A percentile compares a stretch with the other conserved stretches of the same genome.
These are phyloP conservation scores for Ceratobasidium sp. DNA, from an alignment of 1,284 basidiomycete species.

Conservation along the genomic window DNA sequence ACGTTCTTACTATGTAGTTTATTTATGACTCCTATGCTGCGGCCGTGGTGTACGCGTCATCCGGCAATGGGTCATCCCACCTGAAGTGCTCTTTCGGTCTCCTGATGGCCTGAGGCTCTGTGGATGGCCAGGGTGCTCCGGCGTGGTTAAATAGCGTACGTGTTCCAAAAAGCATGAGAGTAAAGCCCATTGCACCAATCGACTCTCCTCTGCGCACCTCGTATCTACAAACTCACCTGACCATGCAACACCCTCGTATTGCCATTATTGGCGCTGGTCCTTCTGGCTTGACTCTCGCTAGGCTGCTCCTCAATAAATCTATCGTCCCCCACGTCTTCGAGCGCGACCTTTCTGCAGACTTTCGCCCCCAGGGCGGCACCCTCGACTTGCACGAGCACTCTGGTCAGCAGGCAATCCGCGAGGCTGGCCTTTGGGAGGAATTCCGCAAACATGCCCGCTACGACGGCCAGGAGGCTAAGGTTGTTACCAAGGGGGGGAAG, in stretches of 20 bases:
- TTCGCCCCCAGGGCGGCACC: constrained; percentile 58
- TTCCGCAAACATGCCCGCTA: constrained; percentile 53
- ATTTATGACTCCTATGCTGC: no score
- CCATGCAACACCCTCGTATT: constrained; percentile 43
- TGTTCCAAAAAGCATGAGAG: no score
- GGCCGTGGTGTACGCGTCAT: no score
- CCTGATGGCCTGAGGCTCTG: no score
- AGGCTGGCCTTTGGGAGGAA: constrained; percentile 54
- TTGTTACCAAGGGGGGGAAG: constrained; percentile 53
- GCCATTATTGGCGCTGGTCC: constrained; percentile 59
- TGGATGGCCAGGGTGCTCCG: no score
- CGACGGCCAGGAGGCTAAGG: constrained; percentile 53
- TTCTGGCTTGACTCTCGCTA: constrained; percentile 58
- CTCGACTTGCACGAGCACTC: constrained; percentile 59
- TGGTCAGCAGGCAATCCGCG: constrained; percentile 56
- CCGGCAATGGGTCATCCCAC: no score
- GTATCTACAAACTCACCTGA: no score
- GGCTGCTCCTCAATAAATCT: constrained; percentile 55
- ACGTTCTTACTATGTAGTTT: no score
- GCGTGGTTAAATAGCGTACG: no score
- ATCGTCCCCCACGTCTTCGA: constrained; percentile 58
- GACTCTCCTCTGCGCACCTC: no score
- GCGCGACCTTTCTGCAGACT: constrained; percentile 53
- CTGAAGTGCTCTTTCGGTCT: no score
- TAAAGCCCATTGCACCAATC: no score